These are phyloP conservation scores for Fusarium staphyleae DNA, from an alignment of 2,329 filamentous ascomycete species.

Conservation along the genomic window DNA sequence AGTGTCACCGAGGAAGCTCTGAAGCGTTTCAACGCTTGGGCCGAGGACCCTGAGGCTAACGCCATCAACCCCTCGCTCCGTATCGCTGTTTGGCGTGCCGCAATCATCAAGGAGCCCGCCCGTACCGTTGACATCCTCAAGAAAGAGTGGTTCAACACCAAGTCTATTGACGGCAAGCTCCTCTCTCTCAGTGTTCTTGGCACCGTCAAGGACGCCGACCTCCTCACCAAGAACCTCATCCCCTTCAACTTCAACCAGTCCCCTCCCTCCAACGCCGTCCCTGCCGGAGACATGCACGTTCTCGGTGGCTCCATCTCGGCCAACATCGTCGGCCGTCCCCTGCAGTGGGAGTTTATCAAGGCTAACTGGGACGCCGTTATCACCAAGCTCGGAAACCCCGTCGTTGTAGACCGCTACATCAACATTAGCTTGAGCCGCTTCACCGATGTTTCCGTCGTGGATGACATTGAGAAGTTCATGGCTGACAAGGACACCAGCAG, in stretches of 20 bases:
- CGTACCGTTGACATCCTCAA: slow-evolving; percentile 77
- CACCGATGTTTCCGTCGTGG: slow-evolving; percentile 70
- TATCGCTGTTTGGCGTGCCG: slow-evolving; percentile 79
- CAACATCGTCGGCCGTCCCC: slow-evolving; percentile 75
- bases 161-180: slow-evolving; percentile 90
- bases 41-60: slow-evolving; percentile 68
- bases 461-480: slow-evolving; percentile 88
- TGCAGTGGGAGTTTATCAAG: slow-evolving; percentile 87
- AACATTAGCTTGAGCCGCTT: slow-evolving; percentile 81
- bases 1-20: slow-evolving; percentile 77
- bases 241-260: slow-evolving; percentile 79
- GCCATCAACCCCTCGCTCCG: slow-evolving; percentile 84
- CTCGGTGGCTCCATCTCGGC: slow-evolving; percentile 75
- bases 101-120: slow-evolving; percentile 73
- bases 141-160: slow-evolving; percentile 82
- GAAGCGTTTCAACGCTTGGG: slow-evolving; percentile 82
- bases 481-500: slow-evolving; percentile 82
- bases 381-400: slow-evolving; percentile 78
- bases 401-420: slow-evolving; percentile 89
- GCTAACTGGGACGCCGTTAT: slow-evolving; percentile 79
- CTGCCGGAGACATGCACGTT: slow-evolving; percentile 86
- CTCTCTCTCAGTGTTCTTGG: slow-evolving; percentile 81
- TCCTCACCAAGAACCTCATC: slow-evolving; percentile 71
- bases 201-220: slow-evolving; percentile 69
- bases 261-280: slow-evolving; percentile 69